Evolutionary conservation across 1,284 basidiomycete species (phyloP), one percentile per base, ranked within the genome.

Genomic region (Pterulicium gracile): DNA sequence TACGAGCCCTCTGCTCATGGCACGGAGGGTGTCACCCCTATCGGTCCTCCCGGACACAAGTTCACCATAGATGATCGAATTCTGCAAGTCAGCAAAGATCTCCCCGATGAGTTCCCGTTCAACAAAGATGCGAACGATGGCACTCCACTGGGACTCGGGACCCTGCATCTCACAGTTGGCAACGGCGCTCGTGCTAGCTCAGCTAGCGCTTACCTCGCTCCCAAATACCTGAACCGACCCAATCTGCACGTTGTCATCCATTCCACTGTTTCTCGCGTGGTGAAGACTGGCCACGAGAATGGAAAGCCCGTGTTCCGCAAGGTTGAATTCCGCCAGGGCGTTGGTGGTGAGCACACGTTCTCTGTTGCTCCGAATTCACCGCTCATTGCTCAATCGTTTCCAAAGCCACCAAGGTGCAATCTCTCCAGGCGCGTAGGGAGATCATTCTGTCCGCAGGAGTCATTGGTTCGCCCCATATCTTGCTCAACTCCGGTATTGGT

Each of bases 401-500:
- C n/a, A n/a, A n/a, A n/a, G n/a, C n/a, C n/a, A n/a, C n/a, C n/a
- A n/a, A n/a, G n/a, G n/a, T n/a, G n/a, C n/a, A n/a, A n/a, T n/a
- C 17, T 19, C 55, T 65, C 17, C 56, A 46, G 4, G 69, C 64
- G 2, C 51, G 39, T 23, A 67, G 62, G 40, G 69, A 72, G 50
- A 49, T 73, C n/a, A 65, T 75, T 32, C 58, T 75, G 3, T 68
- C 69, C 34, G 64, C 66, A 3, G 71, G 70, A 5, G 55, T 63
- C 0, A 52, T 72, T 4, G 60, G 58, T 0, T 63, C 65, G 1
- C 69, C 73, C 7, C 67, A 70, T 43, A 58, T 75, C 18, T 63
- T 75, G 10, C 55, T 67, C 42, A 59, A 68, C 27, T 72, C 69
- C 13, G 73, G 74, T 20, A 70, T 75, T 48, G 73, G 74, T 14